phyloP scores from a whole-genome alignment of 2,329 filamentous ascomycete genomes.

The Lizonia empirigonia region DNA sequence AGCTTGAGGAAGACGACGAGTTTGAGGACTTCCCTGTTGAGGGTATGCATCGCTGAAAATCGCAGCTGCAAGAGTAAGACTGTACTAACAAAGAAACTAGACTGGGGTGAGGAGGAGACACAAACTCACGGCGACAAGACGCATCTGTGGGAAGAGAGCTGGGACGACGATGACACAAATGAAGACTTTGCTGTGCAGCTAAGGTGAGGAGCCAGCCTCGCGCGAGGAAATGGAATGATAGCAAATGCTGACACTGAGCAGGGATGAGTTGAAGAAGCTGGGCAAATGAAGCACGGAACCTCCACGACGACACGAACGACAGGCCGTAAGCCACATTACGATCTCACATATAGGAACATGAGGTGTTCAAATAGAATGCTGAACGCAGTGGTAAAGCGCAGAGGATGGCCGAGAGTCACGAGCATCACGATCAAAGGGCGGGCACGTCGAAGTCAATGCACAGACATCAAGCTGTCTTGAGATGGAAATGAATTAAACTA shows the following conservation, averaged over 20 bases:
- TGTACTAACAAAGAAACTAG: conserved; percentile 47
- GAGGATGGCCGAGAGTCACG: conserved; percentile 9
- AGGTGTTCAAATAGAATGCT: neutral
- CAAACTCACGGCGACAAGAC: conserved; percentile 77
- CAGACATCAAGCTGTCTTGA: conserved; percentile 25
- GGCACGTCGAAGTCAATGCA: conserved; percentile 10
- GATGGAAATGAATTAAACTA: conserved; percentile 35
- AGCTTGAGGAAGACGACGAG: conserved; percentile 96
- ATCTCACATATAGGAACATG: neutral
- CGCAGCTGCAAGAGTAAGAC: neutral
- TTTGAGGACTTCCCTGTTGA: conserved; percentile 99
- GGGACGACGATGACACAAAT: conserved; percentile 97
- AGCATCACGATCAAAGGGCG: conserved; percentile 13
- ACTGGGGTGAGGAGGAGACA: conserved; percentile 92
- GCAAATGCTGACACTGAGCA: conserved; percentile 43
- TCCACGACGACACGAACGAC: conserved; percentile 4
- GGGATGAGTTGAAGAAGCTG: conserved; percentile 94
- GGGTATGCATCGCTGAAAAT: conserved; percentile 60
- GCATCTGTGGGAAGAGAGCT: conserved; percentile 99
- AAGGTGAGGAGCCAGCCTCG: conserved; percentile 71
- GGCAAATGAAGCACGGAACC: conserved; percentile 60
- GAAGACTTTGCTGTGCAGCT: conserved; percentile 96
- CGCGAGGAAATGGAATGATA: neutral
- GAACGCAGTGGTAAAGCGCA: neutral
- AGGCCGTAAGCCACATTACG: neutral